Percentiles rank a stretch among this genome's conserved stretches.
Conservation (phyloP, 2,329 filamentous ascomycete species). For the Verticillium tricorpus region DNA sequence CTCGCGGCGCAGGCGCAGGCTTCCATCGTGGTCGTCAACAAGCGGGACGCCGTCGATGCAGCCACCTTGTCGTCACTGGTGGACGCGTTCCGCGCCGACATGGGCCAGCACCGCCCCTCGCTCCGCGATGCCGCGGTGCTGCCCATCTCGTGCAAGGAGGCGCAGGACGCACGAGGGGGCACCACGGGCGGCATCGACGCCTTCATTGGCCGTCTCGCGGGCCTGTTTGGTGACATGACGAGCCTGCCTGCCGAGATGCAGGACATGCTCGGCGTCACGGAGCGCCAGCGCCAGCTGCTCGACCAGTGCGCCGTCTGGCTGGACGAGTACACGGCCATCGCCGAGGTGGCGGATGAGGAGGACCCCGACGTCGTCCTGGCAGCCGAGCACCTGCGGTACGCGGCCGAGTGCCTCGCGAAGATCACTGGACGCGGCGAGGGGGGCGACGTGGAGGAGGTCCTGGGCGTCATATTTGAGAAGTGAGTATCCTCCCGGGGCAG, state of each 20-base stretch:
- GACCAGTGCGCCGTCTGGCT: constrained; percentile 68
- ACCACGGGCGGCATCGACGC: constrained; percentile 61
- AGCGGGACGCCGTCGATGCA: constrained; percentile 45
- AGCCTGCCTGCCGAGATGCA: constrained; percentile 66
- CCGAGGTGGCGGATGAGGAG: constrained; percentile 26
- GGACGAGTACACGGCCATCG: constrained; percentile 65
- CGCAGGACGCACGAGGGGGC: constrained; percentile 23
- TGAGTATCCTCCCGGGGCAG: constrained; percentile 42
- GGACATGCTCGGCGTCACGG: constrained; percentile 84
- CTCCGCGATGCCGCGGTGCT: constrained; percentile 38
- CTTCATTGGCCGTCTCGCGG: constrained; percentile 64
- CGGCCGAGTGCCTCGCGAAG: constrained; percentile 72
- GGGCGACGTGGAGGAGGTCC: constrained; percentile 89
- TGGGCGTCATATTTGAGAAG: constrained; percentile 98
- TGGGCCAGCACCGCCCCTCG: constrained; percentile 34
- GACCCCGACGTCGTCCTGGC: constrained; percentile 83
- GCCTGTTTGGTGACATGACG: constrained; percentile 67
- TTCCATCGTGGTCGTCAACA: constrained; percentile 57
- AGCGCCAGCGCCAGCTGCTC: constrained; percentile 80
- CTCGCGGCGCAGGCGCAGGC: constrained; percentile 45
- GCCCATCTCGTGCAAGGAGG: constrained; percentile 69
- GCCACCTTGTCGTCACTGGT: constrained; percentile 33
- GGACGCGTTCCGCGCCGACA: constrained; percentile 29
- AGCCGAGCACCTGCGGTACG: constrained; percentile 80
- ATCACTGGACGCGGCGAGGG: constrained; percentile 84